Conservation (phyloP, 2,329 filamentous ascomycete genomes). For the Apiospora marii region DNA sequence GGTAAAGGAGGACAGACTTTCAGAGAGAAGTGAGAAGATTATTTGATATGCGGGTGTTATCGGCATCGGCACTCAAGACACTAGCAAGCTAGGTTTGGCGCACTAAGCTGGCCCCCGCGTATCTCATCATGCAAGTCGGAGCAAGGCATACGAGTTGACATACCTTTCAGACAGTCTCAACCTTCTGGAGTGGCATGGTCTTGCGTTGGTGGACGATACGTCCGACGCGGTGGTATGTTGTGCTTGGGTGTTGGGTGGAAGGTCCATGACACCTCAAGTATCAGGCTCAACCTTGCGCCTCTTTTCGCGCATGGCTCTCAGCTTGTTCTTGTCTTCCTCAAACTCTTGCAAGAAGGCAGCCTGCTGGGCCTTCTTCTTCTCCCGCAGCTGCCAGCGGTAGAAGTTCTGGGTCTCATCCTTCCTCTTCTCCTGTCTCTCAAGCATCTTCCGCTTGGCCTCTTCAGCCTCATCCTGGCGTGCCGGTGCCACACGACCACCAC, state of each 20-base stretch:
- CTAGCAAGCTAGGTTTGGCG: constrained; percentile 36
- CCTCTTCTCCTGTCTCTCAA: constrained; percentile 70
- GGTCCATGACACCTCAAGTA: not conserved
- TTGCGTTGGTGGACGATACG: not conserved
- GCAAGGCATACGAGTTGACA: constrained; percentile 23
- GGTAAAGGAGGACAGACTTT: constrained; percentile 36
- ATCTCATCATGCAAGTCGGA: constrained; percentile 54
- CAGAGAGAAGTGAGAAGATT: constrained; percentile 73
- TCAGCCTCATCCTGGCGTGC: constrained; percentile 76
- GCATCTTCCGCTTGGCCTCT: constrained; percentile 64
- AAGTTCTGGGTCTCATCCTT: constrained; percentile 74
- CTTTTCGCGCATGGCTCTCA: constrained; percentile 74
- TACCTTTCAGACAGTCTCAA: constrained; percentile 28
- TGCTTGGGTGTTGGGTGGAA: not conserved
- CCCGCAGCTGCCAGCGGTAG: constrained; percentile 83
- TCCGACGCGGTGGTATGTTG: not conserved
- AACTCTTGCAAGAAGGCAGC: constrained; percentile 74
- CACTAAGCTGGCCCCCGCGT: constrained; percentile 60
- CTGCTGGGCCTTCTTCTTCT: constrained; percentile 80
- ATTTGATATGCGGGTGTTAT: constrained; percentile 66
- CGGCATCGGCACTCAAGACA: constrained; percentile 52
- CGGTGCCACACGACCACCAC: constrained; percentile 77
- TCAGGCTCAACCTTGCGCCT: constrained; percentile 62
- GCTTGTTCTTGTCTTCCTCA: constrained; percentile 77
- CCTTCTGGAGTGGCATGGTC: not conserved